Conservation (phyloP, 192 early-diverging fungal species). For the Chytriomyces hyalinus region DNA sequence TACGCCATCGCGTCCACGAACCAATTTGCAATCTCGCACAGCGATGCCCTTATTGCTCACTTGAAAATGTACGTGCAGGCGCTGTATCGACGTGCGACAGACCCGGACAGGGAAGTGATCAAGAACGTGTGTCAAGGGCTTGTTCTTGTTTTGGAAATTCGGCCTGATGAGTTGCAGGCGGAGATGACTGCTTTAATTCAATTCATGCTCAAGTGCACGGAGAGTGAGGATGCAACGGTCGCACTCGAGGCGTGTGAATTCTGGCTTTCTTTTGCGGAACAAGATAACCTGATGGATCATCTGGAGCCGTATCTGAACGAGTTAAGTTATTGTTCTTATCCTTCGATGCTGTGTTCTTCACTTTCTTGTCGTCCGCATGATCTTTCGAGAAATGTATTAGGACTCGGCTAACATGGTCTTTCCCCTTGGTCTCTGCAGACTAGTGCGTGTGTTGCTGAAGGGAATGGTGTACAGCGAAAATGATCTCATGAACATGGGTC, state of each 20-base stretch:
- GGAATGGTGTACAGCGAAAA: conserved; percentile 97
- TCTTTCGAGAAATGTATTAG: not conserved
- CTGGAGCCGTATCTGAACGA: conserved; percentile 52
- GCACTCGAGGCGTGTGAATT: conserved; percentile 99
- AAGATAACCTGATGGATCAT: conserved; percentile 73
- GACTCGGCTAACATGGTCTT: too few species aligned
- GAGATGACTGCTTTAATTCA: conserved; percentile 88
- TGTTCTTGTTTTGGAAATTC: conserved; percentile 85
- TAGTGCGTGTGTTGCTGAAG: conserved; percentile 90
- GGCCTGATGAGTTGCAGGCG: conserved; percentile 83
- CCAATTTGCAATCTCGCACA: conserved; percentile 82
- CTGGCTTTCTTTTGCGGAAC: conserved; percentile 96
- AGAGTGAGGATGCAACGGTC: conserved; percentile 75
- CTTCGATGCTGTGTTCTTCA: too few species aligned
- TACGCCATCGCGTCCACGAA: conserved; percentile 83
- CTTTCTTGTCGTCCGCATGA: too few species aligned
- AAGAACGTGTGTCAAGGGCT: conserved; percentile 94
- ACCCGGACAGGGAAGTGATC: conserved; percentile 81
- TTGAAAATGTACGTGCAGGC: conserved; percentile 60
- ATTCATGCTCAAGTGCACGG: conserved; percentile 96
- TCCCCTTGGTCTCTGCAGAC: conserved; percentile 40
- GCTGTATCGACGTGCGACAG: conserved; percentile 84
- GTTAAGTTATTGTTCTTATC: conserved; percentile 18
- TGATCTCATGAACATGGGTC: conserved; percentile 78
- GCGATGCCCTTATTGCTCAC: conserved; percentile 71